phyloP scores from a whole-genome alignment of 441 rosid species.

The Arabidopsis hybrid region DNA sequence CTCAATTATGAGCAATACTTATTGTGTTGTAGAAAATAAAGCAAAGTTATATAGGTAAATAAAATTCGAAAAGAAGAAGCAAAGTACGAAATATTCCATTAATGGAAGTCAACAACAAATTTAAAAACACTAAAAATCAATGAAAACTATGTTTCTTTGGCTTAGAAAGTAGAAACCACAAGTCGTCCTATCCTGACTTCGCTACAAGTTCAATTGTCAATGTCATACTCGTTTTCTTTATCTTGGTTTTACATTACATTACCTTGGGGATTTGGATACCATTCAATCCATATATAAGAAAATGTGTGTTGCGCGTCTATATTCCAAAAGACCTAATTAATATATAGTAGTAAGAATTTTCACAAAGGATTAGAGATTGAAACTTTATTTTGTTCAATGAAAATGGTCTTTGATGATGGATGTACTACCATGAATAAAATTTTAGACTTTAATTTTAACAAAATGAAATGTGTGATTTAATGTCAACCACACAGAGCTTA shows the following conservation, averaged over 20 bases:
- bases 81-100: conserved; percentile 15
- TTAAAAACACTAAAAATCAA: conserved; percentile 4
- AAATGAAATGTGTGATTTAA: not conserved
- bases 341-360: not conserved
- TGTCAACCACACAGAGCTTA: not conserved
- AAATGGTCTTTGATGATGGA: not conserved
- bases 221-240: conserved; percentile 26
- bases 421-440: not conserved
- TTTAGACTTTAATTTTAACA: not conserved
- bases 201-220: conserved; percentile 21
- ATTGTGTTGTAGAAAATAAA: conserved; percentile 6
- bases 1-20: conserved; percentile 24
- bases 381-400: not conserved
- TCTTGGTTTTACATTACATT: conserved; percentile 15
- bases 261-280: not conserved
- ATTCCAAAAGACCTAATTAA: not conserved
- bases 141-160: not conserved
- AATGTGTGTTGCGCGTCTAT: not conserved
- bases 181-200: conserved; percentile 33
- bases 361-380: not conserved
- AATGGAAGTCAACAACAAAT: conserved; percentile 29
- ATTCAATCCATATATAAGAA: not conserved
- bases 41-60: not conserved
- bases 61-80: not conserved
- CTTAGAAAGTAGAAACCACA: conserved; percentile 21